Base-by-base conservation (phyloP, 2,329 filamentous ascomycete genomes). In the Pseudogymnoascus sp. region DNA sequence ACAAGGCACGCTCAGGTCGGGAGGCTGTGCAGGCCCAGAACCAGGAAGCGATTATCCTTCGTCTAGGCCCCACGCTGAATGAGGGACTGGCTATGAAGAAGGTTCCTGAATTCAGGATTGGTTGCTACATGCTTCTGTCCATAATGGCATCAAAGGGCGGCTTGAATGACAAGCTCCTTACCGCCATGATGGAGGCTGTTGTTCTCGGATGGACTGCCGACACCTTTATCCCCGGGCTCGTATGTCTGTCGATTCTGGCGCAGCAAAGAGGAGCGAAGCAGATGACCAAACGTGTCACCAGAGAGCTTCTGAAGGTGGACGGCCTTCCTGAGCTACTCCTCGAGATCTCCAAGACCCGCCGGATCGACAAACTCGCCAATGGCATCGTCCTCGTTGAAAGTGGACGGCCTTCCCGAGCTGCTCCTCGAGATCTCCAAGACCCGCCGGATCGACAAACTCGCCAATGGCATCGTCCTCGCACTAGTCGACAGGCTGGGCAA, bases 111-210 rank as follows among this genome's bases (percentile, higher is more conserved):
- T 78, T 96, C 43, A 89, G 92, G 67, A 83, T 95, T 64, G 92
- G 89, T 14, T 92, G 90, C 63, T 97, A 96, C 74, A 96, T 97
- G 89, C 86, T 96, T 19, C 83, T 92, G 62, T 85, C 91, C 6
- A 86, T 97, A 59, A 82, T 97, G 65, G 92, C 91, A 6, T 87
- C 90, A 59, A 96, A 96, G 74, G 87, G 89, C 0, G 82, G 84
- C 58, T 80, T 97, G 12, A 85, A 89, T 55, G 92, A 97, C 69
- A 83, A 83, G 63, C 84, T 92, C 2, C 79, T 97, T n/a, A 86
- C 90, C 61, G 87, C 88, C 1, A 82, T 99, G 70, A 96, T 97
- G 91, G 90, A 96, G 69, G 91, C 92, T 66, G 84, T 96, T 35
- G 87, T 89, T 7, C 77, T 82, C 29, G 90, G 89, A 7, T 95